Percentiles rank a stretch among this genome's conserved stretches.
Evolutionary conservation across 2,329 filamentous ascomycete species (phyloP).

Genomic region (Thelonectria rubi): DNA sequence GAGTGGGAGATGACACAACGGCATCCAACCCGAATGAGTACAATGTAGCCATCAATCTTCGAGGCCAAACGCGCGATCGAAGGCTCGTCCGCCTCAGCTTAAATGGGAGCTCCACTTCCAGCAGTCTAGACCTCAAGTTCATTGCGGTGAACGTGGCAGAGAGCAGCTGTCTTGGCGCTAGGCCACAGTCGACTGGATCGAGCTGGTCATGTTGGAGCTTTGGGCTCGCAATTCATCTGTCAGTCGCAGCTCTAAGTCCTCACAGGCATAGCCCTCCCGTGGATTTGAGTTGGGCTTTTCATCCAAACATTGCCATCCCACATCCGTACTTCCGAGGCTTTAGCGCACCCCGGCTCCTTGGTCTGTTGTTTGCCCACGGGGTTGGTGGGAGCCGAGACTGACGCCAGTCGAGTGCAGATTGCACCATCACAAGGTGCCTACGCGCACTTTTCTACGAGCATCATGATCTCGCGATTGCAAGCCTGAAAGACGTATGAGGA

Average conservation of each 20-base stretch:
- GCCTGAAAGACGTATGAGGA: slow-evolving; percentile 13
- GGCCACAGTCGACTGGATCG: not conserved
- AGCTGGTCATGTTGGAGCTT: not conserved
- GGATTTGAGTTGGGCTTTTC: not conserved
- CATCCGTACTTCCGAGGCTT: not conserved
- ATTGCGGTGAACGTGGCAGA: not conserved
- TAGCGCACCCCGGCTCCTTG: not conserved
- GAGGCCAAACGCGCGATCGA: not conserved
- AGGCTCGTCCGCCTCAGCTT: not conserved
- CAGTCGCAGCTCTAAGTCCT: not conserved
- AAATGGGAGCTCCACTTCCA: not conserved
- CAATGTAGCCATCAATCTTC: not conserved
- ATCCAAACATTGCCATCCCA: not conserved
- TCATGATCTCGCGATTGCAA: slow-evolving; percentile 16
- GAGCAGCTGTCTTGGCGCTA: not conserved
- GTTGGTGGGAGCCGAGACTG: slow-evolving; percentile 20
- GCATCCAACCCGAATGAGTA: not conserved
- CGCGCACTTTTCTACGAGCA: not conserved
- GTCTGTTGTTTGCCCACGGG: not conserved
- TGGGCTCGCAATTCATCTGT: not conserved
- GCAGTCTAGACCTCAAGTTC: not conserved
- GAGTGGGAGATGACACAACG: not conserved
- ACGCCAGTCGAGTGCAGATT: slow-evolving; percentile 11
- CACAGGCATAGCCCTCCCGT: not conserved
- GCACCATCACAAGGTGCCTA: slow-evolving; percentile 7